A percentile compares a stretch with the other conserved stretches of the same genome.
phyloP scores from a whole-genome alignment of 805 yeast species.

The Starmerella asiatica region DNA sequence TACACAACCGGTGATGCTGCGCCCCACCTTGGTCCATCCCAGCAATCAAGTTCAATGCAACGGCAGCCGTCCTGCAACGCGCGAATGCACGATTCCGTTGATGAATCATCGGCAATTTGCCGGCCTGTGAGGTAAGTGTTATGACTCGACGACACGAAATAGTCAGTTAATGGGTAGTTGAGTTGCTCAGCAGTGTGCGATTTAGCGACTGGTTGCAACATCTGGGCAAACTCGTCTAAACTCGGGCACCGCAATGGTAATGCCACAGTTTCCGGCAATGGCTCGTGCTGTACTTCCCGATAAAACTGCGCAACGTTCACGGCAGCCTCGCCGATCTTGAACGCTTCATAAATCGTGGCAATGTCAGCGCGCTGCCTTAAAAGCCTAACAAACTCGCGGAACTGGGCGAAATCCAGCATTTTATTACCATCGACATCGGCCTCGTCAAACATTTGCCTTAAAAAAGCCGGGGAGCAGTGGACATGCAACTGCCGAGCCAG shows the following conservation, averaged over 20 bases:
- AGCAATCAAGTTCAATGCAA: conserved; percentile 86
- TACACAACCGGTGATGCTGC: conserved; percentile 57
- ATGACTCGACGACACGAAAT: conserved; percentile 85
- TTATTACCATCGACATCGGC: conserved; percentile 41
- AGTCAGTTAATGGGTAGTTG: conserved; percentile 62
- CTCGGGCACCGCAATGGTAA: conserved; percentile 12
- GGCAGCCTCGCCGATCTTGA: conserved; percentile 21
- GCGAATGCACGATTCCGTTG: conserved; percentile 77
- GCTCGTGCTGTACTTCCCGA: conserved; percentile 11
- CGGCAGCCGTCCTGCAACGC: conserved; percentile 86
- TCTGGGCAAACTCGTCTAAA: conserved; percentile 29
- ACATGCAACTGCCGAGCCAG: conserved; percentile 59
- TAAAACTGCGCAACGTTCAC: conserved; percentile 5
- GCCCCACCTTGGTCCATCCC: conserved; percentile 73
- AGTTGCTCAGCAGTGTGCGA: conserved; percentile 27
- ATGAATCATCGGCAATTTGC: conserved; percentile 75
- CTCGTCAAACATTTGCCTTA: conserved; percentile 38
- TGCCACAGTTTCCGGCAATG: conserved; percentile 2
- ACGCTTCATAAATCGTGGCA: conserved; percentile 33
- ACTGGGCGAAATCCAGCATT: conserved; percentile 53
- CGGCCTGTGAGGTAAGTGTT: conserved; percentile 83
- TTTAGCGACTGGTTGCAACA: conserved; percentile 24
- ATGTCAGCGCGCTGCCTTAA: conserved; percentile 58
- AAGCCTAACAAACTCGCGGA: conserved; percentile 56
- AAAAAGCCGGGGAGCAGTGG: conserved; percentile 43